Percentiles rank a stretch among this genome's conserved stretches.
Evolutionary conservation across 768 basidiomycete genomes (phyloP).

Genomic region (Thelephora aurantiotincta): DNA sequence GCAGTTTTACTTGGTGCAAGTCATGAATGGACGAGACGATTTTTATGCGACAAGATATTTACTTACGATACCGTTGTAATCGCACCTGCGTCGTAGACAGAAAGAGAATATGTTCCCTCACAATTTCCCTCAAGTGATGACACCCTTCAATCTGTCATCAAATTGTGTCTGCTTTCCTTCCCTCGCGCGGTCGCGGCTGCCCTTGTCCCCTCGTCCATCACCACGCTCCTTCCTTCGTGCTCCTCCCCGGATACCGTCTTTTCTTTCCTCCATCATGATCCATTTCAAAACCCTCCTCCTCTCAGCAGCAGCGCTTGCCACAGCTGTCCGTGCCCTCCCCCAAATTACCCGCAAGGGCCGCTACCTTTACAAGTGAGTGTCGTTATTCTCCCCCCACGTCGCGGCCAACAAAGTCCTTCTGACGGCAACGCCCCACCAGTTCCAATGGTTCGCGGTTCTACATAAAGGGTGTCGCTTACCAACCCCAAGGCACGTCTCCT

Average conservation of each 20-base stretch:
- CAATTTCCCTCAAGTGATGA: too few relatives aligned
- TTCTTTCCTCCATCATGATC: conserved; percentile 5
- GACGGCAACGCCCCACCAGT: too few relatives aligned
- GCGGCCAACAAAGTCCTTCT: too few relatives aligned
- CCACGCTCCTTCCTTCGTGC: conserved; percentile 3
- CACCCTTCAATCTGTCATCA: too few relatives aligned
- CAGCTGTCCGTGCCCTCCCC: conserved; percentile 50
- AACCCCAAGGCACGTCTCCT: conserved; percentile 48
- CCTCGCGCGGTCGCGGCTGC: neutral
- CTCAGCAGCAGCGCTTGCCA: conserved; percentile 21
- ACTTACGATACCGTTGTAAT: neutral
- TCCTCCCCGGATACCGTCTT: conserved; percentile 4
- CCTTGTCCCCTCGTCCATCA: conserved; percentile 5
- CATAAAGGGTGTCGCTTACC: conserved; percentile 81
- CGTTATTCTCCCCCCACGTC: too few relatives aligned
- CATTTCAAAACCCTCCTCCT: conserved; percentile 9
- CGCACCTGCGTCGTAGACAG: too few relatives aligned
- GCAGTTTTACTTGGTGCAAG: conserved; percentile 6
- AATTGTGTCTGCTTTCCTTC: too few relatives aligned
- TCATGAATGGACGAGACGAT: neutral
- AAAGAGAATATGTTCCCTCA: neutral
- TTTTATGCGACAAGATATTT: neutral
- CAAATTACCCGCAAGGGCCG: conserved; percentile 56
- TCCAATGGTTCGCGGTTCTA: conserved; percentile 65
- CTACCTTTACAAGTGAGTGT: conserved; percentile 55